A percentile compares a stretch with the other conserved stretches of the same genome.
phyloP scores from a whole-genome alignment of 768 basidiomycete genomes.

The Chiua virens region DNA sequence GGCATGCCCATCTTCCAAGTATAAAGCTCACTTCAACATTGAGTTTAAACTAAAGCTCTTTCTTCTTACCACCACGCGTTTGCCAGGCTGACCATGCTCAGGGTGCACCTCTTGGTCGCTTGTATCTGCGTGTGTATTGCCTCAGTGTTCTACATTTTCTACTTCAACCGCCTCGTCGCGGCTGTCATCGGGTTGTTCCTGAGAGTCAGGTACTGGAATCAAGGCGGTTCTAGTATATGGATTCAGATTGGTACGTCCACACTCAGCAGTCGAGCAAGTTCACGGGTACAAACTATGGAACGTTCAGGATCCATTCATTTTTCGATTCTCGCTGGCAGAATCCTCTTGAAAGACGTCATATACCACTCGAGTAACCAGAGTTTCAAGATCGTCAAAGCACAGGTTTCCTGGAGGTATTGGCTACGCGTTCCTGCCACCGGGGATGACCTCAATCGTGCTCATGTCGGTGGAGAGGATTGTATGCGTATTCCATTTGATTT shows the following conservation, averaged over 20 bases:
- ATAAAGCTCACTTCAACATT: neutral
- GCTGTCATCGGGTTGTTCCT: conserved; percentile 62
- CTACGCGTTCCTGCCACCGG: conserved; percentile 76
- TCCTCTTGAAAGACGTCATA: conserved; percentile 82
- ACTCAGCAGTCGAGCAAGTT: neutral
- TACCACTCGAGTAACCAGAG: conserved; percentile 95
- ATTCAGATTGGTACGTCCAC: conserved; percentile 68
- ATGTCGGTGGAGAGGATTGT: conserved; percentile 56
- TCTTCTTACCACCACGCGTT: neutral
- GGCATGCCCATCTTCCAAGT: conserved; percentile 5
- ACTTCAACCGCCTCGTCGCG: conserved; percentile 85
- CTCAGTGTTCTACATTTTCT: conserved; percentile 80
- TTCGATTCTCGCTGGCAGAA: conserved; percentile 82
- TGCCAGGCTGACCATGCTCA: conserved; percentile 44
- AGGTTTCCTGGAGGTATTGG: conserved; percentile 96
- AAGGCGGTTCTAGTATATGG: conserved; percentile 75
- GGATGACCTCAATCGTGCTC: conserved; percentile 55
- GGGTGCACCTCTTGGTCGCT: conserved; percentile 58
- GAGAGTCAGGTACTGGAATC: conserved; percentile 77
- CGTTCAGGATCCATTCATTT: conserved; percentile 83
- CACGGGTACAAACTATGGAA: conserved; percentile 1
- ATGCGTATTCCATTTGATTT: conserved; percentile 24
- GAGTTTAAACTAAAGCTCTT: neutral
- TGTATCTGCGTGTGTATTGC: conserved; percentile 57
- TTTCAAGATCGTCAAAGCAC: conserved; percentile 77